Base-by-base conservation (phyloP, 2,329 filamentous ascomycete species). In the Sporothrix globosa region DNA sequence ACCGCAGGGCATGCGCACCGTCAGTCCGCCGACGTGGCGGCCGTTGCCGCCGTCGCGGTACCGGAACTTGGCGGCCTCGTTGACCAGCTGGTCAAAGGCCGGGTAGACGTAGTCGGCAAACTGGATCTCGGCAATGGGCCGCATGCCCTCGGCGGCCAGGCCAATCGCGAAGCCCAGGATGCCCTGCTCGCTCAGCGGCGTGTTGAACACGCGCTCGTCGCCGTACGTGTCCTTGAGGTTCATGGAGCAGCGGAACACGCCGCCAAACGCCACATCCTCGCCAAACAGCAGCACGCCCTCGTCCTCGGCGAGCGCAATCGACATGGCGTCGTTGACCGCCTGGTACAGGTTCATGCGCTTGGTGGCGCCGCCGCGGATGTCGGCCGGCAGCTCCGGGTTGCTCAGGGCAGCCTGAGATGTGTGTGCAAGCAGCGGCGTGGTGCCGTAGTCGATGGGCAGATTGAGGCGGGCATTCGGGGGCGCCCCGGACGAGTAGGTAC, bases 251-350 rank as follows among this genome's bases (percentile, higher is more conserved):
- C 96, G 88, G 78, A 99, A 99, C 19, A 99, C 96, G 69, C 96
- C 96, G 54, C 96, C 96, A 71, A 99, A 99, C 17, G 96, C 92
- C 9, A 99, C 93, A 78, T 99, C 96, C 80, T 99, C 96, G 54
- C 96, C 96, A 76, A 99, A 99, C 11, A 99, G 86, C 70, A 98
- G 83, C 27, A 97, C 93, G 21, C 90, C 89, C 74, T 97, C 92
- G 76, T 97, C 94, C 48, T 90, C 88, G 19, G 91, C 88, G 39
- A 99, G 85, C 30, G 95, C 92, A 71, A 91, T 92, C 27, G 91
- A 88, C 27, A 99, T 85, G 13, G 95, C 94, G 74, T 95, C 90
- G 79, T 98, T 98, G 83, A 99, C 89, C 67, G 96, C 91, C 79
- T 97, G 93, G 82, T 96, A 97, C 50, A 97, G 86, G 81, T 98